phyloP scores from a whole-genome alignment of 176 grass and related monocot genomes.

The Chloris gayana region DNA sequence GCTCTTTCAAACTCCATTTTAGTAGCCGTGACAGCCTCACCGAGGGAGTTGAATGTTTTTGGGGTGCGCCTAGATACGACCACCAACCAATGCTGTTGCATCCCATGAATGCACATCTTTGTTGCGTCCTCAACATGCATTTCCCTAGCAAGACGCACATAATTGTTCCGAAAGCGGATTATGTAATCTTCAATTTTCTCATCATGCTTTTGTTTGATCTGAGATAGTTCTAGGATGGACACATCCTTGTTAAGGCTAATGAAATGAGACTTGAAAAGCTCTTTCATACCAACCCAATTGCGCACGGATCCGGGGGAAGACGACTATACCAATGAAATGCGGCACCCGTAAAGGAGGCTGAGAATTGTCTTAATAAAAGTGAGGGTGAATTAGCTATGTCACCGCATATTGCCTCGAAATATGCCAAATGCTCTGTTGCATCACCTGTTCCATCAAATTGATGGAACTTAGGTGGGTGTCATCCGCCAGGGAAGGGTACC shows the following conservation, averaged over 20 bases:
- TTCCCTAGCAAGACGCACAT: background rate
- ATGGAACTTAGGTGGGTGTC: conserved; percentile 11
- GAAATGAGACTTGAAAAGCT: background rate
- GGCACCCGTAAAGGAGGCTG: background rate
- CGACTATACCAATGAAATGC: conserved; percentile 29
- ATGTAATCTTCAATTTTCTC: background rate
- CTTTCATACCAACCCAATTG: background rate
- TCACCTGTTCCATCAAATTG: background rate
- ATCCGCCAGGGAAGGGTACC: background rate
- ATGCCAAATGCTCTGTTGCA: background rate
- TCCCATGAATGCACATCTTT: background rate
- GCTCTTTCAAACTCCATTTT: too few relatives aligned
- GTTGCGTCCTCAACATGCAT: background rate
- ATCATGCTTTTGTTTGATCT: background rate
- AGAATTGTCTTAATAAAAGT: background rate
- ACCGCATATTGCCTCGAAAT: conserved; percentile 17
- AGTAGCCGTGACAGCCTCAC: background rate
- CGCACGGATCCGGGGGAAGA: background rate
- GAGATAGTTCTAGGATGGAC: background rate
- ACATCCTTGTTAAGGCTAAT: background rate
- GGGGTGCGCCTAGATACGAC: too few relatives aligned
- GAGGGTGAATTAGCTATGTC: background rate
- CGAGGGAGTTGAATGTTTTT: too few relatives aligned
- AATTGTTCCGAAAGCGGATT: too few relatives aligned
- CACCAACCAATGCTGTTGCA: too few relatives aligned